Evolutionary conservation across 352 stramenopile species (phyloP).

Genomic region (Achlya hypogyna): DNA sequence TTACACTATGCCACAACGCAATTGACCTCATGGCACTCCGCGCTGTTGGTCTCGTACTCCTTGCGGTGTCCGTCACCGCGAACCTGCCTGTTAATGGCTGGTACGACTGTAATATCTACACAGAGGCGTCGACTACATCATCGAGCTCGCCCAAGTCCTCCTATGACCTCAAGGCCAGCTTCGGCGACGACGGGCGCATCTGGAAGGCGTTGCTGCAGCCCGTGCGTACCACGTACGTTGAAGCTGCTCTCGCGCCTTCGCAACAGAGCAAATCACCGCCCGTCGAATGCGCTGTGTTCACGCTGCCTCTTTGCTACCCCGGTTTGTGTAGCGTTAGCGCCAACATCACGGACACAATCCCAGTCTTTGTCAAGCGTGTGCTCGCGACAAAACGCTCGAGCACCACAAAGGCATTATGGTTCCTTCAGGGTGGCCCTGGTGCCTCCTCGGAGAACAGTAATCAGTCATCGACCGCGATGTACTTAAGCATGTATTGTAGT

Average conservation of each 20-base stretch:
- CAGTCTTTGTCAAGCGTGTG: conserved; percentile 27
- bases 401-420: conserved; percentile 27
- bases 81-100: conserved; percentile 9
- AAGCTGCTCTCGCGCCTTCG: not conserved
- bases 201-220: not conserved
- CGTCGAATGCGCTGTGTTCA: conserved; percentile 12
- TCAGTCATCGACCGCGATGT: not conserved
- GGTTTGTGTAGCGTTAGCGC: conserved; percentile 6
- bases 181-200: not conserved
- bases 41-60: not conserved
- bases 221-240: not conserved
- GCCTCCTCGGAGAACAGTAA: conserved; percentile 32
- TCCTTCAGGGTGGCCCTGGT: conserved; percentile 37
- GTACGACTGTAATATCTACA: conserved; percentile 13
- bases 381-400: not conserved
- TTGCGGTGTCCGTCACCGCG: not conserved
- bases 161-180: not conserved
- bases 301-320: conserved; percentile 10
- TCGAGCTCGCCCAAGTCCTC: not conserved
- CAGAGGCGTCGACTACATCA: not conserved
- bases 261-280: not conserved
- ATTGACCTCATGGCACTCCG: not conserved
- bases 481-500: conserved; percentile 23
- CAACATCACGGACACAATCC: conserved; percentile 2
- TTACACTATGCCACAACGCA: no score